Conservation (phyloP, 1,139 yeast genomes). For the Casaregolazyma lundiana region DNA sequence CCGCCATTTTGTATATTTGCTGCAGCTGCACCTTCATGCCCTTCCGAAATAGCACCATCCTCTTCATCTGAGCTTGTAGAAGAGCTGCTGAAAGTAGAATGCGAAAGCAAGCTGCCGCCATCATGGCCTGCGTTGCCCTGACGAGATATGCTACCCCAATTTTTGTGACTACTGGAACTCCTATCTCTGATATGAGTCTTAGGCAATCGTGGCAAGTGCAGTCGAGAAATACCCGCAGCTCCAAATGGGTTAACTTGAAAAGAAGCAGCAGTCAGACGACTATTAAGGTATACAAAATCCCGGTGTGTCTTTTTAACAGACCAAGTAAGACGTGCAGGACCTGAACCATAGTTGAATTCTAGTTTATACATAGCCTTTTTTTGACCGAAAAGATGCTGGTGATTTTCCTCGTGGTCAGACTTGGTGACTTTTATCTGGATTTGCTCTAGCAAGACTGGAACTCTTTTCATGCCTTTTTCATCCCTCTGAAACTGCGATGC, state of each 20-base stretch:
- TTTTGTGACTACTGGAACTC: background rate
- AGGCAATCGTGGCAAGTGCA: slow-evolving; percentile 9
- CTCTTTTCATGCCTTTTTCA: slow-evolving; percentile 71
- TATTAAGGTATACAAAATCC: slow-evolving; percentile 67
- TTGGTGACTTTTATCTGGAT: slow-evolving; percentile 55
- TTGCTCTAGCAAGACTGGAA: slow-evolving; percentile 74
- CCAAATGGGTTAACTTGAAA: slow-evolving; percentile 34
- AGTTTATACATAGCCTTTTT: slow-evolving; percentile 29
- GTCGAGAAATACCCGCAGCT: slow-evolving; percentile 1
- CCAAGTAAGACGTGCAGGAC: slow-evolving; percentile 78
- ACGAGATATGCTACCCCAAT: background rate
- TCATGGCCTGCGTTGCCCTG: background rate
- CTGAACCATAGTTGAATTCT: slow-evolving; percentile 85
- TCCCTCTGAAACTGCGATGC: slow-evolving; percentile 75
- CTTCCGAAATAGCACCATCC: background rate
- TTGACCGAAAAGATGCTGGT: slow-evolving; percentile 42
- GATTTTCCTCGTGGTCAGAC: slow-evolving; percentile 37
- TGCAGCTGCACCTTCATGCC: background rate
- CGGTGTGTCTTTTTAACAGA: slow-evolving; percentile 64
- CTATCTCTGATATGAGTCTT: slow-evolving; percentile 1
- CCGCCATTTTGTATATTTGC: background rate
- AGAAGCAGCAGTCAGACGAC: slow-evolving; percentile 53
- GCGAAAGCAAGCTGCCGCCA: slow-evolving; percentile 4
- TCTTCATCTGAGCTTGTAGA: background rate
- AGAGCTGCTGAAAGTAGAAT: slow-evolving; percentile 1